Percentiles rank a stretch among this genome's conserved stretches.
phyloP scores from a whole-genome alignment of 495 filamentous ascomycete genomes.

The Thermochaetoides thermophila region DNA sequence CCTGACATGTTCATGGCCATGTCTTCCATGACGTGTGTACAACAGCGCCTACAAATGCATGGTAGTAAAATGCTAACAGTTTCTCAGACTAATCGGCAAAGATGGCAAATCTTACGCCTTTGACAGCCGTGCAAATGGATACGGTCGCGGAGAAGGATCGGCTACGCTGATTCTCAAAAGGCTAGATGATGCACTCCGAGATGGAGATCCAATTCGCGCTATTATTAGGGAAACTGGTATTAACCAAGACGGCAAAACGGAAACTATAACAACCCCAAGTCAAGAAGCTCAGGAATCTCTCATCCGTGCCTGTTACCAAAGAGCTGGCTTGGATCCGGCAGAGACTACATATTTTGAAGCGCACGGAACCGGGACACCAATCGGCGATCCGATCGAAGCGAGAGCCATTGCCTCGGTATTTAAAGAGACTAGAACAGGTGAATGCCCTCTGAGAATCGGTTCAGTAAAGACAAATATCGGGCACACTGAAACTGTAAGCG shows the following conservation, averaged over 20 bases:
- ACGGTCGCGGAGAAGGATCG: slow-evolving; percentile 49
- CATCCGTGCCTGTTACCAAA: slow-evolving; percentile 30
- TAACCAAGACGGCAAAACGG: slow-evolving; percentile 47
- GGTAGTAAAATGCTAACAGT: too few species aligned
- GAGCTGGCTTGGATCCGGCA: slow-evolving; percentile 25
- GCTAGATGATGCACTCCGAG: slow-evolving; percentile 37
- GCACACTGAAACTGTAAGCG: slow-evolving; percentile 34
- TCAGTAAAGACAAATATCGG: slow-evolving; percentile 45
- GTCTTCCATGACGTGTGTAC: too few species aligned
- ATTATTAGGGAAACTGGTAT: slow-evolving; percentile 45
- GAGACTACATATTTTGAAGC: slow-evolving; percentile 31
- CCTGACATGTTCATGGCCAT: slow-evolving; percentile 42
- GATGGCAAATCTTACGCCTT: slow-evolving; percentile 42
- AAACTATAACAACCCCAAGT: slow-evolving; percentile 44
- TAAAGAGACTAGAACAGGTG: slow-evolving; percentile 14
- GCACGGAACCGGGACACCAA: slow-evolving; percentile 43
- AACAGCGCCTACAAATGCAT: too few species aligned
- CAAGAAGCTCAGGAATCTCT: slow-evolving; percentile 30
- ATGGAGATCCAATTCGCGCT: slow-evolving; percentile 44
- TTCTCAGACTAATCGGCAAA: too few species aligned
- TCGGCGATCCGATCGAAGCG: slow-evolving; percentile 34
- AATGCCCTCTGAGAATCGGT: slow-evolving; percentile 32
- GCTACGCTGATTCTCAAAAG: slow-evolving; percentile 45
- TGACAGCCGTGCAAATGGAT: slow-evolving; percentile 49
- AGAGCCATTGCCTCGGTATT: slow-evolving; percentile 25